A percentile compares a stretch with the other conserved stretches of the same genome.
Evolutionary conservation across 2,329 filamentous ascomycete genomes (phyloP).

Genomic region (Paecilomyces niveus): DNA sequence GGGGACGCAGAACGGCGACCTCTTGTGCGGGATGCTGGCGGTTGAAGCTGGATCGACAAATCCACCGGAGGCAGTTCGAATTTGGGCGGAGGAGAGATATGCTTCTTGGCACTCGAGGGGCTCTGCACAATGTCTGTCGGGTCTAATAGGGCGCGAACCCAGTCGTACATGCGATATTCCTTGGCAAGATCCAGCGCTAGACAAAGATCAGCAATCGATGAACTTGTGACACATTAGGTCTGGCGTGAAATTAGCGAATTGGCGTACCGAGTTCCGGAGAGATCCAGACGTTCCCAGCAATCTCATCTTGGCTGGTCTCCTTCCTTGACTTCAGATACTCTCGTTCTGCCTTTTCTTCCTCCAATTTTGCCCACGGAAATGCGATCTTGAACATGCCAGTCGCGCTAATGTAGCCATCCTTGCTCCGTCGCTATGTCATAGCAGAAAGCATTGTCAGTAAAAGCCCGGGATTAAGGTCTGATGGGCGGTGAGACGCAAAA

Average conservation of each 20-base stretch:
- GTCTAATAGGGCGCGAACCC: conserved; percentile 90
- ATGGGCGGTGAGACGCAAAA: background rate
- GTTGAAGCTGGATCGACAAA: conserved; percentile 20
- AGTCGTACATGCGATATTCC: conserved; percentile 77
- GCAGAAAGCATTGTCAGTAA: conserved; percentile 1
- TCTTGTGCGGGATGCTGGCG: conserved; percentile 38
- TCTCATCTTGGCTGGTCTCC: conserved; percentile 81
- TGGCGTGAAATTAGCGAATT: background rate
- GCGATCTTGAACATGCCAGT: conserved; percentile 66
- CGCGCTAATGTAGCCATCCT: conserved; percentile 59
- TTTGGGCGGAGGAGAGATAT: conserved; percentile 73
- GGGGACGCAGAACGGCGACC: conserved; percentile 55
- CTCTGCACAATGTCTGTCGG: conserved; percentile 67
- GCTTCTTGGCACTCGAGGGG: conserved; percentile 62
- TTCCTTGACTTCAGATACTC: conserved; percentile 74
- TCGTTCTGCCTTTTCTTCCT: conserved; percentile 54
- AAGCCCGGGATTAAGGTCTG: background rate
- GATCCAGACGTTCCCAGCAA: conserved; percentile 95
- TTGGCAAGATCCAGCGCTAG: conserved; percentile 74
- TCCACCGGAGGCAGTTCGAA: conserved; percentile 55
- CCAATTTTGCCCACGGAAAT: conserved; percentile 56
- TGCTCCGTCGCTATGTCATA: conserved; percentile 51
- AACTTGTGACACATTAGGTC: background rate
- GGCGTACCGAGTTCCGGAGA: conserved; percentile 61
- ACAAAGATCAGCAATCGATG: background rate